These are phyloP conservation scores for Hypholoma fasciculare DNA, from an alignment of 768 basidiomycete species.

Conservation along the genomic window DNA sequence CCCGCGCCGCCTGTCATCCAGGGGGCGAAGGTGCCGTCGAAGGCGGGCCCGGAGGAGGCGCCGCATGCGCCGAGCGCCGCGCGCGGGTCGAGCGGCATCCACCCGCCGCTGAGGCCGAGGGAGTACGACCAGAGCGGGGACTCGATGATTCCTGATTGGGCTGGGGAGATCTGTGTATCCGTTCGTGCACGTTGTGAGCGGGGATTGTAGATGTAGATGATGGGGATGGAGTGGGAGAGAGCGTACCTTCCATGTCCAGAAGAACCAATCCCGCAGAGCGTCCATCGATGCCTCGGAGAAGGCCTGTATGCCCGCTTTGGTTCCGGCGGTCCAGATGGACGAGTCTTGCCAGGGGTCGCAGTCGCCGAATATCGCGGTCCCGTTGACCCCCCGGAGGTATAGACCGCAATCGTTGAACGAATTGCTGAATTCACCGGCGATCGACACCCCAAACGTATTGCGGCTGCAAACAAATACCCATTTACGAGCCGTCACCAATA, in stretches of 20 bases:
- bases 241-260: conserved; percentile 56
- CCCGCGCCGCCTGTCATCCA: conserved; percentile 73
- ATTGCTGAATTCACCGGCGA: conserved; percentile 81
- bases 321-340: conserved; percentile 46
- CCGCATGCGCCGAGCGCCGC: conserved; percentile 64
- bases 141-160: conserved; percentile 34
- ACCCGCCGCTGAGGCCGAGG: conserved; percentile 39
- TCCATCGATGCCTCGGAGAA: conserved; percentile 61
- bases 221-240: not conserved
- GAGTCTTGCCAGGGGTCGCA: conserved; percentile 49
- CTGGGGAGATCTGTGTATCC: conserved; percentile 31
- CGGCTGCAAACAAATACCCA: conserved; percentile 25
- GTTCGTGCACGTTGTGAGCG: not conserved
- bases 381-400: conserved; percentile 27
- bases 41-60: conserved; percentile 28
- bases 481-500: no score
- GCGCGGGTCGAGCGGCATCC: conserved; percentile 53
- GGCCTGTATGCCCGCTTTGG: conserved; percentile 40
- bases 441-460: conserved; percentile 62
- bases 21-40: conserved; percentile 48
- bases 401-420: conserved; percentile 66
- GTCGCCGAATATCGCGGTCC: conserved; percentile 25
- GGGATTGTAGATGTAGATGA: not conserved
- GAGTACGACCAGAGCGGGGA: conserved; percentile 52
- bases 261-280: conserved; percentile 42